phyloP scores from a whole-genome alignment of 768 basidiomycete genomes.

The Mycena rosella region DNA sequence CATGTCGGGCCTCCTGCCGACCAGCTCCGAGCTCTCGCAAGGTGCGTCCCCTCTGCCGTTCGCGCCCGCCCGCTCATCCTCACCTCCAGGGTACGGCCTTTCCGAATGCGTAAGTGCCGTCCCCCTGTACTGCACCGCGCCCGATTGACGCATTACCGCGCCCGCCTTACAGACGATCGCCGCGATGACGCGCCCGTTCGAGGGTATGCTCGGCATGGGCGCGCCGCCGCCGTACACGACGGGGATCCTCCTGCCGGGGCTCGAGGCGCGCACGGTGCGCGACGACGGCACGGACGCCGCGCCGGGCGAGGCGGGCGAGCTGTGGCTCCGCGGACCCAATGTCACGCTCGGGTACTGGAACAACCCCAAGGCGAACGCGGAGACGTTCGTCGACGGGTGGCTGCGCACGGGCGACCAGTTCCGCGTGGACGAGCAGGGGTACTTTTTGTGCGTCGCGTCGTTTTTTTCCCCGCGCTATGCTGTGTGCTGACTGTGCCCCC shows the following conservation, averaged over 20 bases:
- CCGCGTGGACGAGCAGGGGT: constrained; percentile 67
- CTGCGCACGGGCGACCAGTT: constrained; percentile 81
- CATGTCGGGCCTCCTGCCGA: constrained; percentile 52
- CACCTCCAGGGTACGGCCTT: constrained; percentile 76
- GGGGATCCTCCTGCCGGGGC: constrained; percentile 72
- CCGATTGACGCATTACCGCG: no score
- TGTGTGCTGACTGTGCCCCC: background rate
- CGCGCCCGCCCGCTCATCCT: background rate
- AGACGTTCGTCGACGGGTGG: constrained; percentile 82
- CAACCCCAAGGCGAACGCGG: constrained; percentile 73
- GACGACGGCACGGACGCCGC: constrained; percentile 70
- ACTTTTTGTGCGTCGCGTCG: constrained; percentile 62
- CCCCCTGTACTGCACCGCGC: no score
- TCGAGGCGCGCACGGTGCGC: constrained; percentile 72
- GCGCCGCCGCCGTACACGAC: constrained; percentile 41
- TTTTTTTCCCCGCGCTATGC: background rate
- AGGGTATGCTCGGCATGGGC: constrained; percentile 55
- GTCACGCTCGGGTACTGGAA: constrained; percentile 80
- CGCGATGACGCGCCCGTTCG: constrained; percentile 56
- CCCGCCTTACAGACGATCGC: constrained; percentile 63
- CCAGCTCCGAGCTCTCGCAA: constrained; percentile 53
- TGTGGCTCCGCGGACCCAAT: constrained; percentile 69
- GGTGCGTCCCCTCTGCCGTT: constrained; percentile 51
- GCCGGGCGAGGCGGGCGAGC: constrained; percentile 72
- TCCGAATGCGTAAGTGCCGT: constrained; percentile 68